phyloP scores from a whole-genome alignment of 768 basidiomycete genomes.

The Dictyophora rubrovolvata region DNA sequence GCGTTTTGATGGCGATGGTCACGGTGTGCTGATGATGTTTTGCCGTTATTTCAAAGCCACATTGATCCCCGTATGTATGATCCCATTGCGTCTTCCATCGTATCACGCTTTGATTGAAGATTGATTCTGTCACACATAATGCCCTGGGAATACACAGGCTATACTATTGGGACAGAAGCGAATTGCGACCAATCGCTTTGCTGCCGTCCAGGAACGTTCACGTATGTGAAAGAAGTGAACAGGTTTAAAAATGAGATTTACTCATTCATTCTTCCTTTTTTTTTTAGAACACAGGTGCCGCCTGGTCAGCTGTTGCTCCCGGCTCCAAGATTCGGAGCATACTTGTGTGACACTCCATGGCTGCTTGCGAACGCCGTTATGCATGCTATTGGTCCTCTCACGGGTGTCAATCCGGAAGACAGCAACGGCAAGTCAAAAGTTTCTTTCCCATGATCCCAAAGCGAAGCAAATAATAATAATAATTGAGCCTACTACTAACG shows the following conservation, averaged over 20 bases:
- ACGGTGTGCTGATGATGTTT: background rate
- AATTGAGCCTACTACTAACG: no score
- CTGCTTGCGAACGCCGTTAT: slow-evolving; percentile 16
- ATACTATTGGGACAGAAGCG: slow-evolving; percentile 17
- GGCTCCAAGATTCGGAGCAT: slow-evolving; percentile 19
- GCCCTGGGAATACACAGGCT: slow-evolving; percentile 6
- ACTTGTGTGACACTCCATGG: slow-evolving; percentile 18
- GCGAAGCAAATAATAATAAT: no score
- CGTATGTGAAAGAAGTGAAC: background rate
- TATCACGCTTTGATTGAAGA: background rate
- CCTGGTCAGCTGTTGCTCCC: slow-evolving; percentile 11
- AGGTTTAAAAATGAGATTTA: background rate
- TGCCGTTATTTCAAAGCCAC: slow-evolving; percentile 8
- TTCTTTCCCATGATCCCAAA: background rate
- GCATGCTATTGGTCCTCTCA: slow-evolving; percentile 17
- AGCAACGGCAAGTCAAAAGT: slow-evolving; percentile 3
- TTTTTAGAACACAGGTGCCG: background rate
- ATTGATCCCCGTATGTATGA: slow-evolving; percentile 14
- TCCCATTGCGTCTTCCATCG: background rate
- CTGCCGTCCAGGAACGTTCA: slow-evolving; percentile 12
- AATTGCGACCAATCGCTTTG: slow-evolving; percentile 16
- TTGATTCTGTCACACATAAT: background rate
- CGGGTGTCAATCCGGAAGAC: slow-evolving; percentile 10
- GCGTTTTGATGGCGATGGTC: background rate
- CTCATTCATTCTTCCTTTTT: background rate